Percentiles rank a stretch among this genome's conserved stretches.
phyloP scores from a whole-genome alignment of 2,329 filamentous ascomycete species.

The Fusarium humuli region DNA sequence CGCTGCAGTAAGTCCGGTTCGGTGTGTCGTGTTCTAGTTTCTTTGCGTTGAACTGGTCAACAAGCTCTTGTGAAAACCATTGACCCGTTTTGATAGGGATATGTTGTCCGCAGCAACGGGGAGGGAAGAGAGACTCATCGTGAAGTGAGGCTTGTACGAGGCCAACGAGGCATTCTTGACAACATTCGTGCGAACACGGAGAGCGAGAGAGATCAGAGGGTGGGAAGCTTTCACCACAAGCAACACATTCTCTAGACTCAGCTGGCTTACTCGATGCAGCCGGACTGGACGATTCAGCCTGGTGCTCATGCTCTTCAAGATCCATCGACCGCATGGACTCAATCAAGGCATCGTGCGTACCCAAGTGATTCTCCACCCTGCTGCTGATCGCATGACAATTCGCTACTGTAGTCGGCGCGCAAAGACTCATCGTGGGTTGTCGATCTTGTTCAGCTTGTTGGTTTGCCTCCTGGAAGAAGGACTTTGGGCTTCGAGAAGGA shows the following conservation, averaged over 20 bases:
- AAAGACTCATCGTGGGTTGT: background rate
- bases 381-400: background rate
- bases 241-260: background rate
- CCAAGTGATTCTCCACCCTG: background rate
- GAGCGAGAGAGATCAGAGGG: background rate
- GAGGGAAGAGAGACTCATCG: conserved; percentile 66
- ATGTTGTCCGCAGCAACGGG: conserved; percentile 60
- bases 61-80: conserved; percentile 53
- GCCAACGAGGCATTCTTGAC: conserved; percentile 57
- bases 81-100: conserved; percentile 53
- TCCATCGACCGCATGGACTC: conserved; percentile 1
- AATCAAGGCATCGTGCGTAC: background rate
- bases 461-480: background rate
- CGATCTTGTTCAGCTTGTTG: background rate
- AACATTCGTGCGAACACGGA: conserved; percentile 64
- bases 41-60: conserved; percentile 57
- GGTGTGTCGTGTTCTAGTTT: conserved; percentile 61
- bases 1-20: conserved; percentile 64
- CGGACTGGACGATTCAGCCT: background rate
- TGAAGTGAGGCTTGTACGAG: conserved; percentile 58
- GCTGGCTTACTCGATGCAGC: background rate
- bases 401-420: too few relatives aligned
- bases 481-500: background rate
- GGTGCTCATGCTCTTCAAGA: rapidly evolving
- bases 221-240: background rate